Evolutionary conservation across 768 basidiomycete species (phyloP).

Genomic region (Lactarius evosmus): DNA sequence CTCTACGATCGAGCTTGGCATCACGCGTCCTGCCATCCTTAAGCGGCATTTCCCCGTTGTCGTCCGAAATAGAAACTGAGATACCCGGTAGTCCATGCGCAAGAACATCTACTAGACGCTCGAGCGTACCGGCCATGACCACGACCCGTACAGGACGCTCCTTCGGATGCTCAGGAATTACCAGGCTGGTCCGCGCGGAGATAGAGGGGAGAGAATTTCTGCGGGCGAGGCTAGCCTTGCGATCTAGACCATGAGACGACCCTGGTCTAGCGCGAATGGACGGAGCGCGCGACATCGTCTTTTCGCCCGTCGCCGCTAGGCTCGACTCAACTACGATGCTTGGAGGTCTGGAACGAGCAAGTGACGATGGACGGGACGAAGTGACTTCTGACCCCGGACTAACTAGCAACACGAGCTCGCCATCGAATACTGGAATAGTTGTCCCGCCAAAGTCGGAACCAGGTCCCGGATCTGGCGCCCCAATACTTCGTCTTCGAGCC

Average conservation of each 20-base stretch:
- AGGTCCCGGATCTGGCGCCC: slow-evolving; percentile 29
- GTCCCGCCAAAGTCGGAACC: slow-evolving; percentile 56
- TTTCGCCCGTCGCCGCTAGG: slow-evolving; percentile 32
- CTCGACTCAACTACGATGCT: slow-evolving; percentile 31
- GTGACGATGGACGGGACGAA: slow-evolving; percentile 58
- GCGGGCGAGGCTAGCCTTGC: slow-evolving; percentile 72
- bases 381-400: slow-evolving; percentile 48
- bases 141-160: slow-evolving; percentile 73
- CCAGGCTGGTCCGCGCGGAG: slow-evolving; percentile 56
- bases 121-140: slow-evolving; percentile 76
- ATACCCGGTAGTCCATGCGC: slow-evolving; percentile 75
- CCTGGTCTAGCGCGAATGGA: slow-evolving; percentile 78
- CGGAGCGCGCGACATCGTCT: slow-evolving; percentile 54
- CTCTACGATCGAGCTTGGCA: slow-evolving; percentile 64
- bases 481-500: slow-evolving; percentile 36
- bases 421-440: slow-evolving; percentile 68
- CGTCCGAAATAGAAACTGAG: slow-evolving; percentile 78
- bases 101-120: slow-evolving; percentile 68
- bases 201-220: slow-evolving; percentile 79
- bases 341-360: slow-evolving; percentile 56
- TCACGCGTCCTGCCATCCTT: slow-evolving; percentile 71
- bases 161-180: slow-evolving; percentile 59
- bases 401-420: slow-evolving; percentile 69
- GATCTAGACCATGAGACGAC: slow-evolving; percentile 62
- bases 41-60: slow-evolving; percentile 81